These are phyloP conservation scores for Linaria vulgaris DNA, from an alignment of 257 asterid species.

Conservation along the genomic window DNA sequence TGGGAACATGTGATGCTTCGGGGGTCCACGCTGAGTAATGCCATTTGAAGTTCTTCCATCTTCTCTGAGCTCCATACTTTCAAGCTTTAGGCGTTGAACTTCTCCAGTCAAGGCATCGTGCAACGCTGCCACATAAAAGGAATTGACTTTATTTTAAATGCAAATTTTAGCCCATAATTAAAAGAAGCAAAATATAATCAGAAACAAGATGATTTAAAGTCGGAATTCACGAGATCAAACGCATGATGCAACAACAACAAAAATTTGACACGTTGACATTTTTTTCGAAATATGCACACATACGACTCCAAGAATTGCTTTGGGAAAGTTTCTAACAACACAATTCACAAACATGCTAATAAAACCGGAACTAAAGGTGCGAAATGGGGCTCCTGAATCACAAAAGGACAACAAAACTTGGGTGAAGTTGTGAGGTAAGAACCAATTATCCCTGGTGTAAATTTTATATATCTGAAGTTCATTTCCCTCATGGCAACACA, in stretches of 20 bases:
- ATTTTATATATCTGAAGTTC: not conserved
- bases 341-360: not conserved
- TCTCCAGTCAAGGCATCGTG: slow-evolving; percentile 72
- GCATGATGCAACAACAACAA: not conserved
- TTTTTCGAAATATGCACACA: not conserved
- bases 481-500: not conserved
- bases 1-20: slow-evolving; percentile 53
- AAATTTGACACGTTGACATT: not conserved
- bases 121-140: slow-evolving; percentile 48
- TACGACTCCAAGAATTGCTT: not conserved
- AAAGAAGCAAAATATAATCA: not conserved
- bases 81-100: slow-evolving; percentile 69
- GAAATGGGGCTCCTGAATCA: not conserved
- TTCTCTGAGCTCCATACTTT: slow-evolving; percentile 46
- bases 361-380: not conserved
- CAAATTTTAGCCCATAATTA: not conserved
- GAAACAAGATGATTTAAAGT: not conserved
- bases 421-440: not conserved
- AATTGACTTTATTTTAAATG: not conserved
- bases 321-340: not conserved
- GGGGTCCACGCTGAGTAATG: slow-evolving; percentile 36
- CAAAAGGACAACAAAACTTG: not conserved
- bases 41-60: slow-evolving; percentile 44
- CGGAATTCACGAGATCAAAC: not conserved
- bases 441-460: not conserved